Conservation (phyloP, 371 early-diverging fungal species). For the Haplosporangium sp. region DNA sequence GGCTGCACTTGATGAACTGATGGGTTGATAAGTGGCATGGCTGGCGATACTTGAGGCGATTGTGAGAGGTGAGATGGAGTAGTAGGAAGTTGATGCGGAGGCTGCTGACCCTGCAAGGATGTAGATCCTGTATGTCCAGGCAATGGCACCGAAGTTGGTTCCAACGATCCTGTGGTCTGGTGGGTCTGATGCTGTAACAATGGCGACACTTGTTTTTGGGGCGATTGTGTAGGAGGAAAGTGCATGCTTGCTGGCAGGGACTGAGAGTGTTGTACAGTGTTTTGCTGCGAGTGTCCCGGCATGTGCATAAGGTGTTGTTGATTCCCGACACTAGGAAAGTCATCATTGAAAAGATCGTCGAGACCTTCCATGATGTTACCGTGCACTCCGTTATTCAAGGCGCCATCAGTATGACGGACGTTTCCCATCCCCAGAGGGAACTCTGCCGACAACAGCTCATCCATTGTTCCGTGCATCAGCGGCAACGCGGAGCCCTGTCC, state of each 20-base stretch:
- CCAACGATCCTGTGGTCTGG: slow-evolving; percentile 13
- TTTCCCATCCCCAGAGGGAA: slow-evolving; percentile 42
- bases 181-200: slow-evolving; percentile 18
- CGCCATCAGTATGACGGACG: slow-evolving; percentile 16
- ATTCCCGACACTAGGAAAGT: slow-evolving; percentile 17
- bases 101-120: no score
- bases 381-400: slow-evolving; percentile 27
- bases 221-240: slow-evolving; percentile 17
- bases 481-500: slow-evolving; percentile 24
- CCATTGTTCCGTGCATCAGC: slow-evolving; percentile 39
- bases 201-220: slow-evolving; percentile 17
- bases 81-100: background rate
- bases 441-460: slow-evolving; percentile 46
- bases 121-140: no score
- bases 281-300: background rate
- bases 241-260: slow-evolving; percentile 17
- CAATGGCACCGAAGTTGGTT: no score
- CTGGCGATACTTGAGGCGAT: slow-evolving; percentile 24
- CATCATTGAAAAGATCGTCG: slow-evolving; percentile 50
- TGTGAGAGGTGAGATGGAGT: slow-evolving; percentile 19
- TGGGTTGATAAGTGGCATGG: slow-evolving; percentile 7
- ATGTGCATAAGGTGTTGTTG: background rate
- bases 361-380: slow-evolving; percentile 46
- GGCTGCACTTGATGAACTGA: slow-evolving; percentile 6
- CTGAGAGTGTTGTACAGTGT: slow-evolving; percentile 8